Percentiles rank a stretch among this genome's conserved stretches.
These are phyloP conservation scores for Copromyces sp. DNA, from an alignment of 495 filamentous ascomycete genomes.

Conservation along the genomic window DNA sequence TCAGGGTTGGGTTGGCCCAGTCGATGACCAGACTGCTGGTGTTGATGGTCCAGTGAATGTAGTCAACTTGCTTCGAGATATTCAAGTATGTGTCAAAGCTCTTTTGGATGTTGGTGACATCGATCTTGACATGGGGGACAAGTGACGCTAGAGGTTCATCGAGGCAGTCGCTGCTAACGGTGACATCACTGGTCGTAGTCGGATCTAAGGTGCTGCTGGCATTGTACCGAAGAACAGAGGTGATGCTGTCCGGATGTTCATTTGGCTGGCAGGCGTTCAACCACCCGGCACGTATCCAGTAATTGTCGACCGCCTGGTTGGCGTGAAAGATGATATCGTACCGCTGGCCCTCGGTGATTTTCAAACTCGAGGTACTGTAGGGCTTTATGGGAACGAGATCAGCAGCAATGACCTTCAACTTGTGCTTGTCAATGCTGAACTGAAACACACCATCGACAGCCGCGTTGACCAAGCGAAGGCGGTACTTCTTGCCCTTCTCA, in stretches of 20 bases:
- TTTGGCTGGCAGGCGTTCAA: constrained; percentile 37
- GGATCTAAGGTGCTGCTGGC: constrained; percentile 22
- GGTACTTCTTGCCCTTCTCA: constrained; percentile 31
- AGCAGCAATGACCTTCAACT: constrained; percentile 38
- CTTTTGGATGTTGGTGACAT: constrained; percentile 16
- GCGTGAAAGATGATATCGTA: constrained; percentile 58
- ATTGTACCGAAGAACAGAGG: constrained; percentile 49
- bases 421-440: constrained; percentile 41
- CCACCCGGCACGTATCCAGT: constrained; percentile 41
- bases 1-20: constrained; percentile 24
- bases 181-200: constrained; percentile 19
- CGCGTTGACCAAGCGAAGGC: constrained; percentile 43
- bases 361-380: constrained; percentile 35
- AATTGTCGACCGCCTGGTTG: constrained; percentile 36
- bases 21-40: constrained; percentile 18
- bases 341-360: constrained; percentile 55
- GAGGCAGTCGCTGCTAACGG: constrained; percentile 6
- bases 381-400: constrained; percentile 45
- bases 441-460: constrained; percentile 28
- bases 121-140: constrained; percentile 22
- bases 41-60: constrained; percentile 30
- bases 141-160: constrained; percentile 22
- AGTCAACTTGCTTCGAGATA: not conserved
- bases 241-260: constrained; percentile 33
- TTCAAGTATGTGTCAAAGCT: not conserved